Base-by-base conservation (phyloP, 352 stramenopile species). In the Saprolegnia diclina region DNA sequence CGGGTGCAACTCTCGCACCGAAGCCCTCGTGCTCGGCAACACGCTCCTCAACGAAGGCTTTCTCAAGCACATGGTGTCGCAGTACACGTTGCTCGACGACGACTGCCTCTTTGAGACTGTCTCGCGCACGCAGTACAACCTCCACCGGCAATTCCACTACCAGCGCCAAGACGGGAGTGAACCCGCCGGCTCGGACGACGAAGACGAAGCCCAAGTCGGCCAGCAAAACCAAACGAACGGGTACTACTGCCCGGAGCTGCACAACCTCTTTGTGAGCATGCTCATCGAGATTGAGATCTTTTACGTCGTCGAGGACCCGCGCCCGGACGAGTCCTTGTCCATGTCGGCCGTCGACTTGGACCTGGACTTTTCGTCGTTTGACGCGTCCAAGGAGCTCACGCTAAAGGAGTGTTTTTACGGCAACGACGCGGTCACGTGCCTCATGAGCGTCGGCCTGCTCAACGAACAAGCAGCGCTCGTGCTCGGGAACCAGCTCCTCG, bases 221-320 rank as follows among this genome's bases (percentile, higher is more conserved):
- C 11, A 75, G 62, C 42, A 72, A 59, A 67, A 76, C 67, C 14
- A 76, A 65, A 48, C 42, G 26, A 69, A 69, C 53, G 63, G 63
- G 11, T 69, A 69, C 40, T 69, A 69, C 63, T 69, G 63, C 24
- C 63, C 63, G n/a, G 63, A 69, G 22, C 53, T 69, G 63, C 63
- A 69, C 63, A 69, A 69, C 40, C 38, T 69, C 13, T 69, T 69
- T 56, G 63, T 69, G 7, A 61, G 63, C 44, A 69, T 69, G 63
- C 63, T 69, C 18, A 37, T 52, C 4, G 63, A 69, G 63, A 69
- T 69, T 38, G 63, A 69, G 37, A 61, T 69, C 50, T 40, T 52
- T 22, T 69, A 69, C 22, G 53, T 69, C 38, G 63, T 69, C 19
- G 63, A 69, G 18, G 63, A 69, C 26, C 63, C 63, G 11, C 26